Percentiles rank a stretch among this genome's conserved stretches.
These are phyloP conservation scores for Phytophthora macrochlamydospora DNA, from an alignment of 352 stramenopile genomes.

Conservation along the genomic window DNA sequence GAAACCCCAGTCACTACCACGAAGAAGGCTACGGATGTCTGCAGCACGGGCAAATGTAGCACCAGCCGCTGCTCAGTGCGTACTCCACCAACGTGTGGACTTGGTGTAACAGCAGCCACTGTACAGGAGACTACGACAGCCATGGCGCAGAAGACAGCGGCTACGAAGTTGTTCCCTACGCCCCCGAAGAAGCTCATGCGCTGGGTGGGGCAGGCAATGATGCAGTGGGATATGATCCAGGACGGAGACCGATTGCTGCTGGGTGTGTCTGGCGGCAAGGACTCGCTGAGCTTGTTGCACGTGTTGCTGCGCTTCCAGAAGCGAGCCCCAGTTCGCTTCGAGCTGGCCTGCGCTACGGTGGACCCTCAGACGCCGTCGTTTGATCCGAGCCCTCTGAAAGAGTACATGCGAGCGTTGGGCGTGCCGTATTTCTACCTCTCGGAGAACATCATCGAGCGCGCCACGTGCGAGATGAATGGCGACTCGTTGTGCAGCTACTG, in stretches of 20 bases:
- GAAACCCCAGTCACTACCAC: conserved; percentile 6
- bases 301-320: conserved; percentile 94
- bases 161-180: conserved; percentile 58
- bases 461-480: conserved; percentile 85
- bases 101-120: conserved; percentile 18
- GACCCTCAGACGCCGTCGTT: conserved; percentile 98
- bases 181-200: conserved; percentile 84
- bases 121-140: conserved; percentile 46
- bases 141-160: conserved; percentile 55
- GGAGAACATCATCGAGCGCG: conserved; percentile 93
- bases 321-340: conserved; percentile 93
- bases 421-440: conserved; percentile 96
- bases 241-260: conserved; percentile 95
- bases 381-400: conserved; percentile 96
- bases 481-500: conserved; percentile 97
- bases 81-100: conserved; percentile 17
- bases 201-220: conserved; percentile 87
- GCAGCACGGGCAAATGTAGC: conserved; percentile 28
- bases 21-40: conserved; percentile 4
- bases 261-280: conserved; percentile 97
- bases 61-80: conserved; percentile 16
- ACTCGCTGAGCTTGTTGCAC: conserved; percentile 97
- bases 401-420: conserved; percentile 94
- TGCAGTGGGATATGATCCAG: conserved; percentile 97
- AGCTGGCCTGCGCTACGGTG: conserved; percentile 95